Conservation (phyloP, 2,329 filamentous ascomycete species). For the Davidsoniella australis region DNA sequence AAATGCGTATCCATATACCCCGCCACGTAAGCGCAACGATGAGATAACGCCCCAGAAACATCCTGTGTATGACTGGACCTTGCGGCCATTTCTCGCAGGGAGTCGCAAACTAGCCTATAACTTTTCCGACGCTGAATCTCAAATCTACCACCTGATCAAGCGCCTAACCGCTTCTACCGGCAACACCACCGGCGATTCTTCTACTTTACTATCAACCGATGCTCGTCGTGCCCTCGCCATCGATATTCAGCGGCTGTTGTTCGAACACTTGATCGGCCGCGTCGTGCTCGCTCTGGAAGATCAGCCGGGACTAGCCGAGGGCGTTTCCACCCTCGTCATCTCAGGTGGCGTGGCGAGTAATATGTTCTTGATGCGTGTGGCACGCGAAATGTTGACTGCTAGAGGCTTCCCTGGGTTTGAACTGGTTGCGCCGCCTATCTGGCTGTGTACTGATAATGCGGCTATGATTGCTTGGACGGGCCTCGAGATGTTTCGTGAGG, state of each 20-base stretch:
- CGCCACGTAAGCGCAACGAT: slow-evolving; percentile 39
- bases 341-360: slow-evolving; percentile 88
- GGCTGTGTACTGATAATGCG: slow-evolving; percentile 84
- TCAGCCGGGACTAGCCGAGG: slow-evolving; percentile 16
- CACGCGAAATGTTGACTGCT: slow-evolving; percentile 39
- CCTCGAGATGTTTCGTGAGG: slow-evolving; percentile 75
- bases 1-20: slow-evolving; percentile 31
- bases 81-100: slow-evolving; percentile 48
- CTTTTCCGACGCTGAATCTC: slow-evolving; percentile 55
- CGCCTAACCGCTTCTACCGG: slow-evolving; percentile 24
- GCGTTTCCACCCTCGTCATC: slow-evolving; percentile 51
- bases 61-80: slow-evolving; percentile 35
- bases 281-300: slow-evolving; percentile 34
- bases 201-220: not conserved
- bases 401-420: slow-evolving; percentile 45
- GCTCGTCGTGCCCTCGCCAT: slow-evolving; percentile 55
- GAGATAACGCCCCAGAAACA: slow-evolving; percentile 32
- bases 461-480: slow-evolving; percentile 95
- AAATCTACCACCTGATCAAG: slow-evolving; percentile 39
- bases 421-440: slow-evolving; percentile 57
- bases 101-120: slow-evolving; percentile 47
- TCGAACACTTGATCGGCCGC: slow-evolving; percentile 71
- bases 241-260: slow-evolving; percentile 61
- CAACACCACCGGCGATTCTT: slow-evolving; percentile 26
- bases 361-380: slow-evolving; percentile 53